phyloP scores from a whole-genome alignment of 208 protist species.

The Spironucleus salmonicida region DNA sequence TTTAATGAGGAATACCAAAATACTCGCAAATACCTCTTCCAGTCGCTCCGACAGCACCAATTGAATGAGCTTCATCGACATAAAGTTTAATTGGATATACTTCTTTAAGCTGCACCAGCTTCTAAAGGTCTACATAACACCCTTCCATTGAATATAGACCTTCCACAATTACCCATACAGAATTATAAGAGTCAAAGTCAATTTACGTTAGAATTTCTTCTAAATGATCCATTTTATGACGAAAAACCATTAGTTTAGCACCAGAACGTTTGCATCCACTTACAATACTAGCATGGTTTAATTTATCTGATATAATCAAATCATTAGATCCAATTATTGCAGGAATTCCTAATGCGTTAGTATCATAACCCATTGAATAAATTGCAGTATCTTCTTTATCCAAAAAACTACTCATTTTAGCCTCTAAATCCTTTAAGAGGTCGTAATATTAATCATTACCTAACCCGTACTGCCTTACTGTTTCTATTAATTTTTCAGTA shows the following conservation, averaged over 20 bases:
- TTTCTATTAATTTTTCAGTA: background rate
- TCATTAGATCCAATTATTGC: conserved; percentile 40
- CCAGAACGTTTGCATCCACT: conserved; percentile 49
- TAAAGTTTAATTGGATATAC: conserved; percentile 59
- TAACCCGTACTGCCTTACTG: background rate
- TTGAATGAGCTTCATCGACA: conserved; percentile 64
- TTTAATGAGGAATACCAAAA: conserved; percentile 43
- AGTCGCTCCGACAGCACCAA: conserved; percentile 55
- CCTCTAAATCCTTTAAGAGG: conserved; percentile 42
- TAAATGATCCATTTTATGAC: conserved; percentile 54
- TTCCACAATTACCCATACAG: conserved; percentile 55
- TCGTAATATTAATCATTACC: background rate
- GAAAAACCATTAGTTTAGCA: conserved; percentile 52
- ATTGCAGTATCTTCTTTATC: conserved; percentile 54
- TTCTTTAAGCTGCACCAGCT: conserved; percentile 58
- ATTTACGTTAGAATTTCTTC: conserved; percentile 56
- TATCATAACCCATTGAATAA: conserved; percentile 60
- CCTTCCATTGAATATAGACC: conserved; percentile 63
- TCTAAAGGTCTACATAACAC: conserved; percentile 45
- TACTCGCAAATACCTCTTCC: conserved; percentile 54
- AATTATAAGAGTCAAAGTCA: conserved; percentile 65
- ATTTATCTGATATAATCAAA: conserved; percentile 50
- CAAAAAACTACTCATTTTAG: conserved; percentile 48
- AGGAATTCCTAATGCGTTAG: conserved; percentile 55
- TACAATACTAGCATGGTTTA: conserved; percentile 57